Base-by-base conservation (phyloP, 768 basidiomycete species). In the Clathrus columnatus region DNA sequence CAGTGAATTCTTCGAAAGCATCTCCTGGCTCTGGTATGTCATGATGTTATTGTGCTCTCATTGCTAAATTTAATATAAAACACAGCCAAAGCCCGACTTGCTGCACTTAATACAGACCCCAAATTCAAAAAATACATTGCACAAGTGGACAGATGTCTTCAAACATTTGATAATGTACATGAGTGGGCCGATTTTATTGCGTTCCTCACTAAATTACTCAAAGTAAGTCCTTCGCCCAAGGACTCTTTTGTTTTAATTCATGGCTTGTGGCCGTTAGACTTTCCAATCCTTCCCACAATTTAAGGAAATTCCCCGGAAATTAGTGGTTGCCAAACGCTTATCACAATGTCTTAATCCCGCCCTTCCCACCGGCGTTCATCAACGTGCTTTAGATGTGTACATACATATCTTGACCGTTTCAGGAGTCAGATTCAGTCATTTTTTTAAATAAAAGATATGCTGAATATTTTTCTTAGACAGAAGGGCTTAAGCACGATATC, bases 181-280 rank as follows among this genome's bases (percentile, higher is more conserved):
- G 96, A 99, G 73, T 99, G 96, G 96, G 94, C 96, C 57, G 96
- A 99, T 72, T 98, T 93, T 68, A 98, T 96, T 65, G 86, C 94
- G 41, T 99, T 98, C 71, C 70, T 99, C 68, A 94, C 94, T 66
- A 87, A 93, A 61, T 70, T 96, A 58, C 79, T 95, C 57, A 96
- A 96, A 78, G 92, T 90, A 62, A 50, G 70, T n/a, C n/a, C n/a
- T n/a, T n/a, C n/a, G n/a, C n/a, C n/a, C 48, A 30, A 18, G 23
- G 44, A 68, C 60, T 42, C 21, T 27, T 28, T 28, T 21, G 18
- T 4, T 41, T 32, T 53, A 48, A 30, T 29, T 42, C 44, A n/a
- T 24, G 50, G 23, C 53, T 16, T 44, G 29, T 16, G 0, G 21
- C 26, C 18, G 30, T 51, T 63, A 97, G 92, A 91, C 93, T 4